phyloP scores from a whole-genome alignment of 2,329 filamentous ascomycete species.

The Fusarium sp. region DNA sequence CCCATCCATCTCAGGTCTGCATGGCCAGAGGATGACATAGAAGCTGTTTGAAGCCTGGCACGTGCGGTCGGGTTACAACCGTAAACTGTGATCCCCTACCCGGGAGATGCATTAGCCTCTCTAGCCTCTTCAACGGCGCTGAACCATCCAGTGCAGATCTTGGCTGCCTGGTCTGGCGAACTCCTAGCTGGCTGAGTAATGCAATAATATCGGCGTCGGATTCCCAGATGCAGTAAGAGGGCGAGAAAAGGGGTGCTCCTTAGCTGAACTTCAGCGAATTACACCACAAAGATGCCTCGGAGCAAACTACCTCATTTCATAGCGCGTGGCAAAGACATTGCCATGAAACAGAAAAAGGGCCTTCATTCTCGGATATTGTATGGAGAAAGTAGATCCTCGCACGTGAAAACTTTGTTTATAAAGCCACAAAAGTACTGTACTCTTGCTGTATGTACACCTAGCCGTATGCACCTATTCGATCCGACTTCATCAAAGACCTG shows the following conservation, averaged over 20 bases:
- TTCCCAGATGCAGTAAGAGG: conserved; percentile 27
- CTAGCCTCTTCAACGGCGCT: conserved; percentile 26
- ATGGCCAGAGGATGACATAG: neutral
- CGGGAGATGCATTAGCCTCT: conserved; percentile 14
- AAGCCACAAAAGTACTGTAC: neutral
- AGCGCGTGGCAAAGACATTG: conserved; percentile 21
- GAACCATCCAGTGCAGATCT: conserved; percentile 13
- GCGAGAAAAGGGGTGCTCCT: neutral
- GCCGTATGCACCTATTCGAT: conserved; percentile 7
- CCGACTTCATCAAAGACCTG: conserved; percentile 11
- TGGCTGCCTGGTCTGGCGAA: neutral
- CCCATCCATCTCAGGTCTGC: conserved; percentile 3
- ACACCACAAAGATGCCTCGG: neutral
- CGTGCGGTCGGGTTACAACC: neutral
- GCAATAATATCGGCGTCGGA: neutral
- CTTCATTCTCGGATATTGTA: neutral
- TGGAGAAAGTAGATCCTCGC: conserved; percentile 15
- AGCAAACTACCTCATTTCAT: neutral
- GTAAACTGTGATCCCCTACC: conserved; percentile 4
- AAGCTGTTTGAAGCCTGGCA: neutral
- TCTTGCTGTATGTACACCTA: conserved; percentile 22
- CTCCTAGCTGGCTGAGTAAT: conserved; percentile 27
- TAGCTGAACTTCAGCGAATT: neutral
- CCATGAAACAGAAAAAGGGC: neutral
- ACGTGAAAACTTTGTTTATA: neutral